Evolutionary conservation across 352 stramenopile species (phyloP).

Genomic region (Phytophthora pisi): DNA sequence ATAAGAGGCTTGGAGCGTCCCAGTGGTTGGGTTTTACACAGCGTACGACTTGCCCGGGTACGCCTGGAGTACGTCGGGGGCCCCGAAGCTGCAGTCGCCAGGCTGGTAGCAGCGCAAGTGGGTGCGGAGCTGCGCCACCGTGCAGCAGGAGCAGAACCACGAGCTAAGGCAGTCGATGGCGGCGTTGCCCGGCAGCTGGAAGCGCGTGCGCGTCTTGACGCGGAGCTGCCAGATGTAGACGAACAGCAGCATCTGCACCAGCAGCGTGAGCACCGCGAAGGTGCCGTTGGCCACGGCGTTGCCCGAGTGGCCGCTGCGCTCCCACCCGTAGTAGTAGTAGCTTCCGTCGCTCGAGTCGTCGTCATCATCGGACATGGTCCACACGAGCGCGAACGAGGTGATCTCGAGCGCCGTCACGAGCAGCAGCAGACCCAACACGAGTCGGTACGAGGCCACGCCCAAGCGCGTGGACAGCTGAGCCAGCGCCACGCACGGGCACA

Average conservation of each 20-base stretch:
- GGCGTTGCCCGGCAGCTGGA: conserved; percentile 46
- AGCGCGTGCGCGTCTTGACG: conserved; percentile 44
- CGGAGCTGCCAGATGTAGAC: conserved; percentile 51
- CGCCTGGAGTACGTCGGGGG: conserved; percentile 42
- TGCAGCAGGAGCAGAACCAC: conserved; percentile 51
- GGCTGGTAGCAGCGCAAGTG: conserved; percentile 55
- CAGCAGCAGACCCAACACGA: conserved; percentile 34
- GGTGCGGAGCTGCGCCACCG: conserved; percentile 44
- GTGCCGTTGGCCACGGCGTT: conserved; percentile 23
- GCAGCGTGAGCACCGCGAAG: conserved; percentile 29
- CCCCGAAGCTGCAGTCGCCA: conserved; percentile 46
- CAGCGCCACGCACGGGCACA: conserved; percentile 53
- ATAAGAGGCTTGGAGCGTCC: not conserved
- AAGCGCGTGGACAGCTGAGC: conserved; percentile 55
- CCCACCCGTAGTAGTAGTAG: conserved; percentile 21
- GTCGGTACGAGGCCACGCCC: conserved; percentile 37
- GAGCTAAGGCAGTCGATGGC: conserved; percentile 42
- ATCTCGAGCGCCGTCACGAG: conserved; percentile 30
- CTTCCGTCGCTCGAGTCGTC: conserved; percentile 24
- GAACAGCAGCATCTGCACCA: conserved; percentile 35
- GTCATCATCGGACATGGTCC: conserved; percentile 16
- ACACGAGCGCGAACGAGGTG: conserved; percentile 30
- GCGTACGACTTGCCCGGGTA: conserved; percentile 40
- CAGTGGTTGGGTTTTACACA: conserved; percentile 20
- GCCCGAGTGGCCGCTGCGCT: conserved; percentile 6